Percentiles rank a stretch among this genome's conserved stretches.
Evolutionary conservation across 1,139 yeast species (phyloP).

Genomic region (Sugiyamaella xylanicola): DNA sequence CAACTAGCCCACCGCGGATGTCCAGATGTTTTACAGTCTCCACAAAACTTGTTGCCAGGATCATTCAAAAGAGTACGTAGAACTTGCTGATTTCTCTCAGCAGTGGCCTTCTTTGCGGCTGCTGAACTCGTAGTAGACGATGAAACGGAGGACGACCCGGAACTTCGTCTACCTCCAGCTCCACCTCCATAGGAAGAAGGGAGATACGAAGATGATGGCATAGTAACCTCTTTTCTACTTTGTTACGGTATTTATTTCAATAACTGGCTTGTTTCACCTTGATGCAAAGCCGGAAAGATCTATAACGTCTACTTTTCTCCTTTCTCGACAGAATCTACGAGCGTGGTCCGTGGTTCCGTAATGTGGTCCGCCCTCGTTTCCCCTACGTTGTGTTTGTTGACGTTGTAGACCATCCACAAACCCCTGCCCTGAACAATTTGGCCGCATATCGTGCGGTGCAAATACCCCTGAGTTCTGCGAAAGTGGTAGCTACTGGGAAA

Average conservation of each 20-base stretch:
- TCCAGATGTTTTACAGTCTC: slow-evolving; percentile 84
- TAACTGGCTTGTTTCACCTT: neutral
- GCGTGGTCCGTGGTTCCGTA: neutral
- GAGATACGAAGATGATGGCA: slow-evolving; percentile 24
- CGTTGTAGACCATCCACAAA: neutral
- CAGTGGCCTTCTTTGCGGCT: slow-evolving; percentile 29
- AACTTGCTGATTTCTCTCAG: slow-evolving; percentile 54
- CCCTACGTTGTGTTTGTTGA: slow-evolving; percentile 2
- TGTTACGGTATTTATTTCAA: neutral
- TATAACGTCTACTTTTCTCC: neutral
- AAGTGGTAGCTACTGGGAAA: neutral
- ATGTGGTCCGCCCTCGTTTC: neutral
- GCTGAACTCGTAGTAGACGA: slow-evolving; percentile 13
- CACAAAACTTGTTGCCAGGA: slow-evolving; percentile 75
- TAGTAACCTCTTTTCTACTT: neutral
- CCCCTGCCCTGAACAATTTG: slow-evolving; percentile 2
- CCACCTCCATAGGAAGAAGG: slow-evolving; percentile 19
- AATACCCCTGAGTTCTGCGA: neutral
- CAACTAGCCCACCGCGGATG: slow-evolving; percentile 99
- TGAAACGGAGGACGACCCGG: slow-evolving; percentile 14
- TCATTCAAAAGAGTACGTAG: slow-evolving; percentile 74
- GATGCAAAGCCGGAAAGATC: neutral
- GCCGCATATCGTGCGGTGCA: slow-evolving; percentile 2
- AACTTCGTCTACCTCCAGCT: slow-evolving; percentile 3
- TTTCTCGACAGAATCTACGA: neutral